Evolutionary conservation across 2,329 filamentous ascomycete genomes (phyloP).

Genomic region (Aspergillus carbonarius): DNA sequence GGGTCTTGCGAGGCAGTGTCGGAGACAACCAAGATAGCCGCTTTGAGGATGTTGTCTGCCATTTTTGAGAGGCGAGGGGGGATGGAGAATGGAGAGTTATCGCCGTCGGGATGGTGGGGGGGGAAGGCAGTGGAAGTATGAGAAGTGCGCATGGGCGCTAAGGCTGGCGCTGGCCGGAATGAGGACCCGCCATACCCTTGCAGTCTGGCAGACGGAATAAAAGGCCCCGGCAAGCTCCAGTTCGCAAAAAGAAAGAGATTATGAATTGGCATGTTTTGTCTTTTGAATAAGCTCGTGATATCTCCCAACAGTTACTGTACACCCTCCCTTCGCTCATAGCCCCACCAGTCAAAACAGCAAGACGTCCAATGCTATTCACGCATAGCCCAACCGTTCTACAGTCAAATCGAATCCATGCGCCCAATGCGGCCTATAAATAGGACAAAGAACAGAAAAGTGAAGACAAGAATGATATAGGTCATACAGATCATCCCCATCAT

Average conservation of each 20-base stretch:
- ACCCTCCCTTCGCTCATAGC: constrained; percentile 4
- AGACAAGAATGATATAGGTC: constrained; percentile 21
- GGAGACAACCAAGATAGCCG: constrained; percentile 81
- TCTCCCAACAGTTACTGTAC: constrained; percentile 20
- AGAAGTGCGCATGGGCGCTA: not conserved
- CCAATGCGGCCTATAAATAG: constrained; percentile 40
- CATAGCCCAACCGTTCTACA: constrained; percentile 27
- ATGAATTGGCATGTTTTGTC: not conserved
- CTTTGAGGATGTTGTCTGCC: constrained; percentile 54
- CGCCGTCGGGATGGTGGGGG: not conserved
- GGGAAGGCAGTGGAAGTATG: not conserved
- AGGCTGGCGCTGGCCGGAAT: not conserved
- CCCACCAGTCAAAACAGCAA: constrained; percentile 23
- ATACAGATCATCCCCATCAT: constrained; percentile 23
- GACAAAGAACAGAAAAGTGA: constrained; percentile 22
- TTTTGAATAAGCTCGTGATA: not conserved
- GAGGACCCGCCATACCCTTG: not conserved
- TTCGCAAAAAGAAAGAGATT: not conserved
- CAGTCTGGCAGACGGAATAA: not conserved
- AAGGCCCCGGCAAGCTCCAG: not conserved
- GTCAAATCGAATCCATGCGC: constrained; percentile 38
- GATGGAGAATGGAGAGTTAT: not conserved
- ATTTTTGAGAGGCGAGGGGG: constrained; percentile 22
- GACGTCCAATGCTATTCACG: constrained; percentile 31
- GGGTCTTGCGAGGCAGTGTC: constrained; percentile 83